Evolutionary conservation across 495 filamentous ascomycete species (phyloP), one percentile per base, ranked within the genome.

Genomic region (Physcia stellaris): DNA sequence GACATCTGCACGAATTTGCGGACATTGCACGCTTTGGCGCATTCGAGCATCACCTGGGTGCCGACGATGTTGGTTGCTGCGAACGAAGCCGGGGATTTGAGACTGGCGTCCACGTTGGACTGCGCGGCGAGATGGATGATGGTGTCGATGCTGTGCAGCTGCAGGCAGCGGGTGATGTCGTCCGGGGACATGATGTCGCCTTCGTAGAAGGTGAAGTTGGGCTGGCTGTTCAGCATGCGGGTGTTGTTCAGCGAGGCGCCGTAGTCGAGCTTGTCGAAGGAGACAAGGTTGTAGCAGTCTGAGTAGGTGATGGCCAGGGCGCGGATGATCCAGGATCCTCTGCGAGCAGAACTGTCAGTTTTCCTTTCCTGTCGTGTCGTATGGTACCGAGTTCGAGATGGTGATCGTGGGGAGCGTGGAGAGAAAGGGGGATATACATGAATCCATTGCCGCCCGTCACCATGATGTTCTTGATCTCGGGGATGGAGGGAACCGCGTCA

Each of bases 91-190:
- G 80, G 80, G 47, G 83, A 79, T 22, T 72, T 73, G 45, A 86
- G 84, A 42, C 70, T 77, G 36, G 77, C 53, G 42, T 84, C 75
- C 39, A 86, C 80, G 52, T 83, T 75, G 12, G 77, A 80, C 56
- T 80, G 70, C 7, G 80, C 80, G 2, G 80, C 80, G 45, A 86
- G 81, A 54, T 86, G 80, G 49, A 86, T 71, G 32, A 86, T 68
- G 26, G 75, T 79, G 55, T 85, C 79, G 57, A 86, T 75, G 24
- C 70, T 63, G 59, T 78, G 63, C 39, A 66, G 59, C 47, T 70
- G 55, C 31, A 85, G 62, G 41, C 66, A 72, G 37, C 65, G 62
- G 34, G 71, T 61, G 15, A 86, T 70, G 41, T 75, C 67, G 15
- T 61, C 58, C 9, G 67, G 71, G 47, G 74, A 70, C 4, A 70